Evolutionary conservation across 176 grass and related monocot genomes (phyloP), one percentile per base, ranked within the genome.

Genomic region (Oryza officinalis): DNA sequence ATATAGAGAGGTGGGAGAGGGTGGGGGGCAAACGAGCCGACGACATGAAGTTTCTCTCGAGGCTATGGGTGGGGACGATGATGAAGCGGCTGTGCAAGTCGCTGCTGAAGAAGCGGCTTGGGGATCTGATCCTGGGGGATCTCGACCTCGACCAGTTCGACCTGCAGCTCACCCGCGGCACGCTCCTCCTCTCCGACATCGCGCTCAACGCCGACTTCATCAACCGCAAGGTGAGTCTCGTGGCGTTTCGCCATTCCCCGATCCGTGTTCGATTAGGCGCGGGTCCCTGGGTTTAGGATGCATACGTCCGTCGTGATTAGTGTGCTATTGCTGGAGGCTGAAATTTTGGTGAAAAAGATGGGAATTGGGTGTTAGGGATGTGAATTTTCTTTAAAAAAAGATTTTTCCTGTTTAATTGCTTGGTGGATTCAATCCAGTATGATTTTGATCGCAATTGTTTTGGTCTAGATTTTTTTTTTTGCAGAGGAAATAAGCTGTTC

Each of bases 91-190:
- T 95, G 4, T 99, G 93, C 81, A 95, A 94, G 81, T 95, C 94
- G 80, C 87, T 99, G 18, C 65, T 99, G 60, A 99, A 99, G 93
- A 99, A 99, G 87, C 87, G 91, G 84, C 86, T 99, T 6, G 96
- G 96, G 68, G 93, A 99, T 81, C 80, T 99, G 77, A 77, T 99
- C 81, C 89, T 99, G 31, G 96, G 96, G 28, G 96, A 99, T 25
- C 78, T 99, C 77, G 96, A 96, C 77, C 91, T 99, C 83, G 91
- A 94, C 52, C 96, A 96, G 91, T 80, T 99, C 81, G 93, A 99
- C 77, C 83, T 99, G 33, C 96, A 99, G 88, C 91, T 96, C 66
- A 91, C 72, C 65, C 67, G 69, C 22, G 96, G 96, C 46, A 89
- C 80, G 41, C 72, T 99, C 66, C 69, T 83, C 73, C 93, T 99